Conservation (phyloP, 176 grass and related monocot genomes). For the Cenchrus purpureus region DNA sequence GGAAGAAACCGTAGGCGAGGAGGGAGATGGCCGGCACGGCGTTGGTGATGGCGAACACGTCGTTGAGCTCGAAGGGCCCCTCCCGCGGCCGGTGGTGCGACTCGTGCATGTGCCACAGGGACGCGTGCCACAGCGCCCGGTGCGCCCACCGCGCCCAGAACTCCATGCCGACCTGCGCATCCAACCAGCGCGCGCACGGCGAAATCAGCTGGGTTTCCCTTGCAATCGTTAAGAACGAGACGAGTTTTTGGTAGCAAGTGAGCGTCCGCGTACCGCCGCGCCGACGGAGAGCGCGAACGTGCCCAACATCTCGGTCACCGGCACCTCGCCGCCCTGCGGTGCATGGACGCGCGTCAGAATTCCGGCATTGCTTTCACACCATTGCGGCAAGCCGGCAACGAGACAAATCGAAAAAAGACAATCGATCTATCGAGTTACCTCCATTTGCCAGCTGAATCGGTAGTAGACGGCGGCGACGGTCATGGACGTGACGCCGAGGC, state of each 20-base stretch:
- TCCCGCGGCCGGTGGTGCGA: constrained; percentile 87
- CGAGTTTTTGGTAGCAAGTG: background rate
- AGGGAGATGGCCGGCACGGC: constrained; percentile 78
- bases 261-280: constrained; percentile 55
- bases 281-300: constrained; percentile 88
- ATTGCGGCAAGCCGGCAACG: background rate
- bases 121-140: constrained; percentile 77
- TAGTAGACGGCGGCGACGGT: constrained; percentile 68
- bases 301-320: constrained; percentile 78
- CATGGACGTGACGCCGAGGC: constrained; percentile 82
- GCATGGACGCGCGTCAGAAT: background rate
- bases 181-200: background rate
- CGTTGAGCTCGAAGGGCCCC: constrained; percentile 93
- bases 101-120: constrained; percentile 92
- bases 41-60: constrained; percentile 92
- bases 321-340: constrained; percentile 81
- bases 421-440: constrained; percentile 35
- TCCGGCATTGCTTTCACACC: background rate
- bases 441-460: constrained; percentile 85
- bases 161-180: constrained; percentile 82
- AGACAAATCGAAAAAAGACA: background rate
- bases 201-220: background rate
- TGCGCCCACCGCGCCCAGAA: constrained; percentile 92
- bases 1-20: constrained; percentile 78
- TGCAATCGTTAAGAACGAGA: background rate